Conservation (phyloP, 345 rosid species). For the Cardiospermum halicacabum region DNA sequence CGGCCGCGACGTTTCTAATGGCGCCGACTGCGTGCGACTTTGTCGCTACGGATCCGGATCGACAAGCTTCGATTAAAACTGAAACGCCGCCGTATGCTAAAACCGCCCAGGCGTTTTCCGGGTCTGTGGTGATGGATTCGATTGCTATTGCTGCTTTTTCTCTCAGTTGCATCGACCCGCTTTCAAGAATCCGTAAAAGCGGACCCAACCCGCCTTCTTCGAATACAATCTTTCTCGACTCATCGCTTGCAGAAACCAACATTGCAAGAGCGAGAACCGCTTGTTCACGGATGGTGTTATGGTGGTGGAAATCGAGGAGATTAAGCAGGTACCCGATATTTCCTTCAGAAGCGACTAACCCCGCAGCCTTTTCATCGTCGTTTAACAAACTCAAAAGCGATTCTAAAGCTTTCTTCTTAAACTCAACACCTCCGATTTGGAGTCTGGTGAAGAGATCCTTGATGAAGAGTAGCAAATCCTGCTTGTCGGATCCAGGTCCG, state of each 20-base stretch:
- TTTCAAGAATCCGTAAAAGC: constrained; percentile 52
- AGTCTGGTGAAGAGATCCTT: constrained; percentile 73
- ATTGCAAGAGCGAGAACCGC: constrained; percentile 59
- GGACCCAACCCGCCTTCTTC: constrained; percentile 81
- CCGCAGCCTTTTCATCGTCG: constrained; percentile 49
- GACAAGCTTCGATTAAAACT: constrained; percentile 54
- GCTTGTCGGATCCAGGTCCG: constrained; percentile 45
- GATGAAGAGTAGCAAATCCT: constrained; percentile 53
- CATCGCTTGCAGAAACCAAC: constrained; percentile 47
- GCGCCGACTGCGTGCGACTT: constrained; percentile 60
- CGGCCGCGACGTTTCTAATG: constrained; percentile 49
- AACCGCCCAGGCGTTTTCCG: constrained; percentile 68
- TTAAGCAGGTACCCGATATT: constrained; percentile 53
- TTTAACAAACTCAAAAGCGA: constrained; percentile 60
- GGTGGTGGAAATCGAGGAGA: constrained; percentile 51
- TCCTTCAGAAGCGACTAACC: constrained; percentile 64
- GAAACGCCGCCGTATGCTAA: constrained; percentile 67
- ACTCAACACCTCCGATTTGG: constrained; percentile 77
- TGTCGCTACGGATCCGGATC: constrained; percentile 48
- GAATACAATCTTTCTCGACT: constrained; percentile 57
- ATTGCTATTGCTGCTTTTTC: constrained; percentile 65
- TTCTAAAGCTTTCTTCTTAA: constrained; percentile 65
- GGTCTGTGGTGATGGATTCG: constrained; percentile 64
- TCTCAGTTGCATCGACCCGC: constrained; percentile 51
- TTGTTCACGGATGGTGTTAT: constrained; percentile 52